phyloP scores from a whole-genome alignment of 1,284 basidiomycete species.

The Neolentinus lepideus region DNA sequence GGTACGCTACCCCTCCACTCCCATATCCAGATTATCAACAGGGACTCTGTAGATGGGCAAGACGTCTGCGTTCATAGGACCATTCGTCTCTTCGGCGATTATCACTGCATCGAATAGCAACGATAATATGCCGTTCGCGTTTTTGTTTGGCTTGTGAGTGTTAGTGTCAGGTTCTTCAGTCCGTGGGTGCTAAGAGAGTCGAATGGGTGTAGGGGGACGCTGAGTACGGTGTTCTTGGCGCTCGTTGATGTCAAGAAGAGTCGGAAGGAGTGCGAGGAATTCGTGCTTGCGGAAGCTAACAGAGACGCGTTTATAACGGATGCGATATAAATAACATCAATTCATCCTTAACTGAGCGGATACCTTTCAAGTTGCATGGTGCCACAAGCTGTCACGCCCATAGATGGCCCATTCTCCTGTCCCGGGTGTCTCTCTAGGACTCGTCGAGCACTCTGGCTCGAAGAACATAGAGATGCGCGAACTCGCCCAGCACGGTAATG shows the following conservation, averaged over 20 bases:
- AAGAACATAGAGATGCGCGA: too few species aligned
- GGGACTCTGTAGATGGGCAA: conserved; percentile 51
- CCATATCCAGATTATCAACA: background rate
- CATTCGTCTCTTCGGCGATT: conserved; percentile 70
- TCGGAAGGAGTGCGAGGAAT: conserved; percentile 55
- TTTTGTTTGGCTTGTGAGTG: conserved; percentile 65
- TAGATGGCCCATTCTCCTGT: too few species aligned
- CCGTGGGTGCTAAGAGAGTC: background rate
- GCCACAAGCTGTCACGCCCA: too few species aligned
- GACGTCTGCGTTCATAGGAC: conserved; percentile 78
- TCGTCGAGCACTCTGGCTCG: too few species aligned
- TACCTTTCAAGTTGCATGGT: too few species aligned
- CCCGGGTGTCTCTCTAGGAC: too few species aligned
- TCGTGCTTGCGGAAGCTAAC: conserved; percentile 49
- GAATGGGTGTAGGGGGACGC: conserved; percentile 36
- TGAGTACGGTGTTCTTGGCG: conserved; percentile 61
- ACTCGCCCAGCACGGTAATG: too few species aligned
- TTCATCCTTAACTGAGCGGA: too few species aligned
- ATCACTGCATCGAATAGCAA: conserved; percentile 66
- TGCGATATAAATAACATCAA: background rate
- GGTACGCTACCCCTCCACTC: conserved; percentile 24
- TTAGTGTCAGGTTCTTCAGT: too few species aligned
- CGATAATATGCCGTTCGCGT: conserved; percentile 77
- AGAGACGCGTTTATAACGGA: conserved; percentile 34
- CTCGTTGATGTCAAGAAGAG: conserved; percentile 69